Base-by-base conservation (phyloP, 139 green algal genomes). In the Zygnema circumcarinatum region DNA sequence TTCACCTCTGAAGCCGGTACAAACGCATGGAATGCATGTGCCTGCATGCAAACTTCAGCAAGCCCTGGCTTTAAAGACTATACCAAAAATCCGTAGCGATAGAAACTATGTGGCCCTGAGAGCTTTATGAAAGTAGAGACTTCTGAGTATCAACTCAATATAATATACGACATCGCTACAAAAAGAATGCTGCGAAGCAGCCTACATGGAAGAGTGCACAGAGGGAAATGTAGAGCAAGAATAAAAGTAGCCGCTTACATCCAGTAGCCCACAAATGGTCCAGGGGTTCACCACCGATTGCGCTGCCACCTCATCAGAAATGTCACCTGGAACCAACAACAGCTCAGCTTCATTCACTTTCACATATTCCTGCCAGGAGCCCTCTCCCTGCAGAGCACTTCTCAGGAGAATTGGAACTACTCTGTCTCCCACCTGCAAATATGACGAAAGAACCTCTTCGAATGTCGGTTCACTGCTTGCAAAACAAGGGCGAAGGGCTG, bases 341-440 rank as follows among this genome's bases (percentile, higher is more conserved):
- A 83, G 21, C 3, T 76, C 54, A 3, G 21, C 22, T 41, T 79
- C 32, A 3, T n/a, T 53, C n/a, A 83, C 47, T 22, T 38, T 38
- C 2, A 82, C 56, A 72, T 79, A 87, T 22, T 87, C 35, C 79
- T 85, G 79, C 79, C 79, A 85, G 20, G 79, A 74, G 20, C 81
- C 81, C 7, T 81, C 31, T 3, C 54, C 81, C 2, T 74, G 21
- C 2, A 75, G 32, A n/a, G 7, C 25, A 31, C 7, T 38, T 33
- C n/a, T 73, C 7, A 16, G 2, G 3, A 85, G 40, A 38, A 85
- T 76, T 33, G 78, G 78, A 21, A 74, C 36, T 36, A 85, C 78
- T 35, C 78, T 56, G 52, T 85, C 52, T 2, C 78, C 78, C 7
- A 85, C 78, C 36, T 67, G 2, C 36, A 85, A 1, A 72, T 3